Evolutionary conservation across 2,329 filamentous ascomycete genomes (phyloP), one percentile per base, ranked within the genome.

Genomic region (Lizonia empirigonia): DNA sequence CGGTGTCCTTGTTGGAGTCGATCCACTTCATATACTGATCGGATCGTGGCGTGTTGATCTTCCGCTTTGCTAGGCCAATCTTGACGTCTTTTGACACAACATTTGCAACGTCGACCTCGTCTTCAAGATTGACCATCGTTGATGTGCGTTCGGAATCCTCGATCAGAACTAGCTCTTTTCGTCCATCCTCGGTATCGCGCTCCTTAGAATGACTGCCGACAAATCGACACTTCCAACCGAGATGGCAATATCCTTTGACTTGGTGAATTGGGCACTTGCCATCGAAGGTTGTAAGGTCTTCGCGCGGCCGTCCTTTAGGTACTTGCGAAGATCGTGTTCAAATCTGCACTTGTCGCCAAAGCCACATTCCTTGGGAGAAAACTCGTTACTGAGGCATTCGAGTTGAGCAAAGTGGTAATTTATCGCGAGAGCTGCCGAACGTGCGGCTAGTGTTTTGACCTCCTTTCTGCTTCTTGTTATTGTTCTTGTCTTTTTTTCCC

Each of bases 191-290:
- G 16, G 80, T 85, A 59, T 89, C 84, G 19, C 89, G 75, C 74
- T 97, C 93, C 56, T 86, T 81, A 64, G 91, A 94, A 74, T 99
- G 94, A 56, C 90, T 95, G 56, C 83, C 83, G 26, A 90, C 88
- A 68, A 97, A 96, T 18, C 93, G 88, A 71, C 94, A 99, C 71
- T 93, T 96, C 92, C 93, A 99, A 5, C 94, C 94, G 12, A 88
- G 84, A 39, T 84, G 82, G 65, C 94, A 99, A 55, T 80, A 84
- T 10, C 92, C 92, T 58, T 87, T 84, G 13, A 80, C 78, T 59
- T 90, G 86, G 72, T 85, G 97, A 7, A 96, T 82, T 0, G 92
- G 93, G 67, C 94, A 99, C 55, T 87, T 80, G 6, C 90, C 88
- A 33, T 80, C 81, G 64, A 96, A 88, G 0, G 88, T 90, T 5